Evolutionary conservation across 2,329 filamentous ascomycete genomes (phyloP).

Genomic region (Endothia cerciana): DNA sequence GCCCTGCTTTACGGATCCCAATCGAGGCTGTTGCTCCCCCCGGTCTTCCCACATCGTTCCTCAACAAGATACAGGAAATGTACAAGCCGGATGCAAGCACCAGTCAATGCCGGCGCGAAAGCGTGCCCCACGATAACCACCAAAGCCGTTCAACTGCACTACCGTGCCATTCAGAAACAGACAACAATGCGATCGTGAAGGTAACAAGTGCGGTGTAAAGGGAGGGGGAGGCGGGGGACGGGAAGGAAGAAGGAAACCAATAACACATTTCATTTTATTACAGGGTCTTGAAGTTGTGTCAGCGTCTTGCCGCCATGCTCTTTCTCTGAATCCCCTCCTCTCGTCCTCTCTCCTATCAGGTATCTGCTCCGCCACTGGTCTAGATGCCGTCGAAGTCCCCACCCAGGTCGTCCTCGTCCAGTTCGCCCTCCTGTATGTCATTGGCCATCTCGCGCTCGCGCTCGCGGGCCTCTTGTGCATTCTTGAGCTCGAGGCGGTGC

Average conservation of each 20-base stretch:
- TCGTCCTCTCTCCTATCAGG: neutral
- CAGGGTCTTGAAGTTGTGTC: conserved; percentile 14
- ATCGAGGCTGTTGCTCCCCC: neutral
- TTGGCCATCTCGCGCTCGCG: conserved; percentile 96
- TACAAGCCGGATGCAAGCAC: neutral
- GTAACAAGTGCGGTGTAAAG: neutral
- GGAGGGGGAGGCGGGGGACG: too few species aligned
- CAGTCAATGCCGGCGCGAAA: neutral
- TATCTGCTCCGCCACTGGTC: conserved; percentile 4
- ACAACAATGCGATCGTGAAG: neutral
- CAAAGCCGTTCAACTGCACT: neutral
- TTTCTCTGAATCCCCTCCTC: neutral
- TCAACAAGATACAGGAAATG: neutral
- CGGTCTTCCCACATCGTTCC: neutral
- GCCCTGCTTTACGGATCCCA: neutral
- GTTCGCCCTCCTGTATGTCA: conserved; percentile 96
- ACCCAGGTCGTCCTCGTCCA: conserved; percentile 94
- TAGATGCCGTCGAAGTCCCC: conserved; percentile 97
- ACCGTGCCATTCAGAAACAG: neutral
- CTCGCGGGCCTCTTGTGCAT: conserved; percentile 96
- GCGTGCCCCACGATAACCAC: neutral
- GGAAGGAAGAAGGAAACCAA: neutral
- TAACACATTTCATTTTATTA: conserved; percentile 23
- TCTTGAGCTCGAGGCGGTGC: conserved; percentile 94
- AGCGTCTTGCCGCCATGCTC: conserved; percentile 8